Base-by-base conservation (phyloP, 345 rosid genomes). In the Geranium brycei region DNA sequence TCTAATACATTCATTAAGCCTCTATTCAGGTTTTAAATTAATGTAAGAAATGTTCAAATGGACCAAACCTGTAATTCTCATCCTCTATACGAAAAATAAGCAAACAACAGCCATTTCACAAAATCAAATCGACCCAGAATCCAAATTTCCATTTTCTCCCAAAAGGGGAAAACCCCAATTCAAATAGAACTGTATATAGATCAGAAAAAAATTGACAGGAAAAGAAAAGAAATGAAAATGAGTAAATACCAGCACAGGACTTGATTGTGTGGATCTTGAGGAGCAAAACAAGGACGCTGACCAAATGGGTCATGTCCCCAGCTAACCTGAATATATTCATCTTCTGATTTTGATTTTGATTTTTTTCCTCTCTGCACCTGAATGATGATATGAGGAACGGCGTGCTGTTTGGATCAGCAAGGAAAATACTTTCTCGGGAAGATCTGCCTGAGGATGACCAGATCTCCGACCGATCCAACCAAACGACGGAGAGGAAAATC, bases 241-340 rank as follows among this genome's bases (percentile, higher is more conserved):
- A 38, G 56, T 17, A 69, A 31, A 17, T 66, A 85, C 91, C 88
- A 28, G 91, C 85, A 67, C 88, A 85, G 19, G 91, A 85, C 73
- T 85, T 85, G 71, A 83, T 85, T 53, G 91, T 85, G 70, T 81
- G 86, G 81, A 85, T 85, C 85, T 85, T 85, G 78, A 85, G 88
- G 31, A 85, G 88, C 65, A 85, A 68, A 56, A 85, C 91, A 6
- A 85, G 82, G 63, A 83, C 79, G 78, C 91, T 85, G 63, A 79
- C 82, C 19, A 85, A 72, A 76, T 85, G 91, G 72, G 91, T 85
- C 88, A 85, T 79, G 66, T 85, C 91, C 70, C 86, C 91, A 0
- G 88, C 85, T 78, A 85, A 81, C 70, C 88, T 80, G 72, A 85
- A 85, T 68, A 85, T 75, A 65, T 85, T 85, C 91, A 85, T 85